Conservation (phyloP, 768 basidiomycete species). For the Phaeotremella fagi region DNA sequence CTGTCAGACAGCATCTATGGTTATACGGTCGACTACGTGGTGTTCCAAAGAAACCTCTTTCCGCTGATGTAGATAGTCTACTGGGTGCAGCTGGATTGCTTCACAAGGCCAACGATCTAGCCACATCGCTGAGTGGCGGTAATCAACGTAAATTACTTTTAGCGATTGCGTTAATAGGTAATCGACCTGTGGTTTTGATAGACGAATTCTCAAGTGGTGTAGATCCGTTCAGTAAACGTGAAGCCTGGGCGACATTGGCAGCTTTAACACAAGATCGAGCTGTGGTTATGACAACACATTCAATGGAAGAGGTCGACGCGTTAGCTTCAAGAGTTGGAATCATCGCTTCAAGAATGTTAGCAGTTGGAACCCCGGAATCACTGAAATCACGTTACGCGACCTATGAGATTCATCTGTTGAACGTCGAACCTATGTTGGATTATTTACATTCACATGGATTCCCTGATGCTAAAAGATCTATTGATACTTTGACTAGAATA, state of each 20-base stretch:
- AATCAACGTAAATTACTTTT: slow-evolving; percentile 74
- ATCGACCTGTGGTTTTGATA: slow-evolving; percentile 70
- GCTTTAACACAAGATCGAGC: slow-evolving; percentile 27
- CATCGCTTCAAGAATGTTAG: slow-evolving; percentile 67
- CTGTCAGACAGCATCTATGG: slow-evolving; percentile 66
- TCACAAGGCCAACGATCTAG: slow-evolving; percentile 64
- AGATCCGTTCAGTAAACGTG: slow-evolving; percentile 75
- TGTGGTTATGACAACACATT: slow-evolving; percentile 53
- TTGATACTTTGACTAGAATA: slow-evolving; percentile 26
- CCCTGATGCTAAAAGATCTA: slow-evolving; percentile 3
- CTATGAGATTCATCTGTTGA: slow-evolving; percentile 67
- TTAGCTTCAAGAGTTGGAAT: slow-evolving; percentile 72
- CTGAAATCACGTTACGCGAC: slow-evolving; percentile 66
- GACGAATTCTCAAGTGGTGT: slow-evolving; percentile 81
- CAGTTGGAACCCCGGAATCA: slow-evolving; percentile 62
- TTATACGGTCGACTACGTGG: slow-evolving; percentile 73
- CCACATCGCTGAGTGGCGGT: slow-evolving; percentile 70
- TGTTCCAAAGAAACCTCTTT: slow-evolving; percentile 56
- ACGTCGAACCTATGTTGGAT: slow-evolving; percentile 8
- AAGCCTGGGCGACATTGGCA: slow-evolving; percentile 69
- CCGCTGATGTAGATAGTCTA: slow-evolving; percentile 57
- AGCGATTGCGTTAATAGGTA: slow-evolving; percentile 73
- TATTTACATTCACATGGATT: slow-evolving; percentile 13
- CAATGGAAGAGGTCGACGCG: slow-evolving; percentile 79
- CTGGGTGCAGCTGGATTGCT: slow-evolving; percentile 59